Evolutionary conservation across 768 basidiomycete species (phyloP).

Genomic region (Agaricus blazei): DNA sequence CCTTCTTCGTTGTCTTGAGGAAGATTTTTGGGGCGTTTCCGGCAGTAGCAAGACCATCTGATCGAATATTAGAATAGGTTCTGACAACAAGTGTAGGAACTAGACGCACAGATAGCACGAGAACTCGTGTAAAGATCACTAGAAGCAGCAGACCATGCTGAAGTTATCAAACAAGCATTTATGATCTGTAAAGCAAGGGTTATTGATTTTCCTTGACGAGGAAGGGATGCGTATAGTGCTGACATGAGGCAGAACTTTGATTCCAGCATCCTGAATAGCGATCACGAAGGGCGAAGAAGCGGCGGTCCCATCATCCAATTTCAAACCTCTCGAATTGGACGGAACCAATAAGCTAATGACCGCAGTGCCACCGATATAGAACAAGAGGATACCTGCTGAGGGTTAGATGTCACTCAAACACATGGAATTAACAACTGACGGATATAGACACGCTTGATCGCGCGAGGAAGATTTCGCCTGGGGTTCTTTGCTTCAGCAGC

Average conservation of each 20-base stretch:
- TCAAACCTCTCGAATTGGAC: conserved; percentile 53
- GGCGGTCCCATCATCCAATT: conserved; percentile 51
- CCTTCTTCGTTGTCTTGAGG: conserved; percentile 57
- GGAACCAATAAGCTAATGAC: conserved; percentile 84
- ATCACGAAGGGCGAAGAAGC: conserved; percentile 89
- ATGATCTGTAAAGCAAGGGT: conserved; percentile 47
- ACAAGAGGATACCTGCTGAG: conserved; percentile 73
- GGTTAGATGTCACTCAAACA: background rate
- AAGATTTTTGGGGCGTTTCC: conserved; percentile 86
- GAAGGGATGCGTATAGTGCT: conserved; percentile 16
- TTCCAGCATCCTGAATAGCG: conserved; percentile 82
- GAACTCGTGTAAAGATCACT: conserved; percentile 90
- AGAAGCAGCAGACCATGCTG: conserved; percentile 90
- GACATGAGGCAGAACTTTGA: conserved; percentile 77
- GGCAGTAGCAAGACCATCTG: conserved; percentile 74
- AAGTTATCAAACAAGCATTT: conserved; percentile 79
- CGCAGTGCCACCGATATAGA: conserved; percentile 63
- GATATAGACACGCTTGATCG: conserved; percentile 69
- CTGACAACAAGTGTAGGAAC: background rate
- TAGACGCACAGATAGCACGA: conserved; percentile 68
- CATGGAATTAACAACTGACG: conserved; percentile 29
- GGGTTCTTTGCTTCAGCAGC: conserved; percentile 93
- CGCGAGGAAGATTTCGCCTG: conserved; percentile 53
- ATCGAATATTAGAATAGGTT: conserved; percentile 1
- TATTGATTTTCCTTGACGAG: background rate